A percentile compares a stretch with the other conserved stretches of the same genome.
phyloP scores from a whole-genome alignment of 2,329 filamentous ascomycete genomes.

The Hymenoscyphus infarciens region DNA sequence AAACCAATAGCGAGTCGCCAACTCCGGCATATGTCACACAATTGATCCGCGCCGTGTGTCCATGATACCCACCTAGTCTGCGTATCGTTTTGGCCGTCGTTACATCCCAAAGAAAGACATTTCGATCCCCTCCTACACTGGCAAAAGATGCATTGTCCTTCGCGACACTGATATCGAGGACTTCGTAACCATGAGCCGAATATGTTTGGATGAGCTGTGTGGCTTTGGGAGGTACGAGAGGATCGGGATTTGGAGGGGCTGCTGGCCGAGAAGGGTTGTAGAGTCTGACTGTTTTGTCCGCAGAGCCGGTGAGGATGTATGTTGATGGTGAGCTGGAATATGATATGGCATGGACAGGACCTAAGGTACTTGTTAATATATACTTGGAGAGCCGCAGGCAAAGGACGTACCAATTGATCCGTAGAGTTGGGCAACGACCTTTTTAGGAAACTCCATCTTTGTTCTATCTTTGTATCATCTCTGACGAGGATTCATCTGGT shows the following conservation, averaged over 20 bases:
- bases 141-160: slow-evolving; percentile 80
- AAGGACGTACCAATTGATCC: slow-evolving; percentile 54
- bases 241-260: slow-evolving; percentile 37
- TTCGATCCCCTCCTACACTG: slow-evolving; percentile 84
- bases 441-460: slow-evolving; percentile 41
- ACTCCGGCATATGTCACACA: slow-evolving; percentile 74
- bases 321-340: slow-evolving; percentile 71
- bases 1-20: slow-evolving; percentile 68
- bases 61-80: slow-evolving; percentile 59
- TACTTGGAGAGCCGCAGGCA: background rate
- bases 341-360: slow-evolving; percentile 67
- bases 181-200: slow-evolving; percentile 84
- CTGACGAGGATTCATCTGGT: background rate
- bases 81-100: slow-evolving; percentile 71
- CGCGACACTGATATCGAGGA: slow-evolving; percentile 74
- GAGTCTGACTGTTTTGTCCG: slow-evolving; percentile 80
- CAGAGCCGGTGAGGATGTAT: slow-evolving; percentile 80
- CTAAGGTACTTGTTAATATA: slow-evolving; percentile 38
- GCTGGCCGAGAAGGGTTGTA: slow-evolving; percentile 68
- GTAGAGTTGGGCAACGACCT: slow-evolving; percentile 52
- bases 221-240: slow-evolving; percentile 39
- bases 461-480: background rate
- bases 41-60: slow-evolving; percentile 59
- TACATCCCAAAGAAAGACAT: slow-evolving; percentile 94
- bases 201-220: slow-evolving; percentile 77